phyloP scores from a whole-genome alignment of 257 asterid species.

The Solanum ahanhuiri region DNA sequence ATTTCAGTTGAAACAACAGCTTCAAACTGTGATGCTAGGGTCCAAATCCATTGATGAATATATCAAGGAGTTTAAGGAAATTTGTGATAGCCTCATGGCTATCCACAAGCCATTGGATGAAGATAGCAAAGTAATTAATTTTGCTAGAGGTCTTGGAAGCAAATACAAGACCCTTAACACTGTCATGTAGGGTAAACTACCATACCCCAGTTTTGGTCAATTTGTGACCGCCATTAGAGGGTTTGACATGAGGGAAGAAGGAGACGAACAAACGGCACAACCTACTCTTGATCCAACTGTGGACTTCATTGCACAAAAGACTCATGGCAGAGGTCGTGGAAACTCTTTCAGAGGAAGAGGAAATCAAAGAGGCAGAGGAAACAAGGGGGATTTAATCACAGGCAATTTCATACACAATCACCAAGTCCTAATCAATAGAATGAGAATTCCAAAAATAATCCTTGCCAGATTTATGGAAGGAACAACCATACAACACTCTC shows the following conservation, averaged over 20 bases:
- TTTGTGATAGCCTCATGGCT: neutral
- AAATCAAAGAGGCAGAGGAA: neutral
- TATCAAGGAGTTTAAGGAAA: too few relatives aligned
- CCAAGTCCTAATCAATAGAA: too few relatives aligned
- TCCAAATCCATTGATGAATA: neutral
- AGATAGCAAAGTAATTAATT: too few relatives aligned
- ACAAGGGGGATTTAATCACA: neutral
- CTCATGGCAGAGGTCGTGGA: neutral
- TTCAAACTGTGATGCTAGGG: neutral
- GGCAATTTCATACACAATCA: neutral
- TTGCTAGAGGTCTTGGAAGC: neutral
- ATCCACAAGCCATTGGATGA: neutral
- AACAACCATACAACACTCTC: too few relatives aligned
- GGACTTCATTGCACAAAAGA: neutral
- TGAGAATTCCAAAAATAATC: too few relatives aligned
- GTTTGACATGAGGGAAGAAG: neutral
- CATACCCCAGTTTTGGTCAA: neutral
- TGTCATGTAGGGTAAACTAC: neutral
- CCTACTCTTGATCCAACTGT: neutral
- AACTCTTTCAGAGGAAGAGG: neutral
- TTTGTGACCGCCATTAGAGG: neutral
- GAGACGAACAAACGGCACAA: neutral
- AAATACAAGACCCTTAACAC: neutral
- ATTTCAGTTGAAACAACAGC: neutral
- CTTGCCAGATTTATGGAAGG: too few relatives aligned